Conservation (phyloP, 345 rosid species). For the Cardamine occulta region DNA sequence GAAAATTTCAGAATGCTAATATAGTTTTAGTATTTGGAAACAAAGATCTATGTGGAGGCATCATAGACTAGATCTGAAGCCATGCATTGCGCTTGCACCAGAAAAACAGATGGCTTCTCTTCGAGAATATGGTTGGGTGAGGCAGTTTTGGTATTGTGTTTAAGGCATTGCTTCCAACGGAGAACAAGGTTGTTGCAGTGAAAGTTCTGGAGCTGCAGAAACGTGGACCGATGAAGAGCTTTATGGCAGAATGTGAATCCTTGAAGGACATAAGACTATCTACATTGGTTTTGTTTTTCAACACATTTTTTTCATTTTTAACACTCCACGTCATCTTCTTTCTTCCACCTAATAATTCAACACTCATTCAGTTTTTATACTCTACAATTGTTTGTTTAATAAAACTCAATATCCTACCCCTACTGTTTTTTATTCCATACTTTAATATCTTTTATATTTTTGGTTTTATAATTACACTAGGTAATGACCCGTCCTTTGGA, state of each 20-base stretch:
- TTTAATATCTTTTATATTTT: too few relatives aligned
- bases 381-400: too few relatives aligned
- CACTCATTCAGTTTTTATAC: too few relatives aligned
- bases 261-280: constrained; percentile 16
- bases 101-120: constrained; percentile 41
- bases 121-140: constrained; percentile 36
- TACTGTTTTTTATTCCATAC: too few relatives aligned
- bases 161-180: constrained; percentile 10
- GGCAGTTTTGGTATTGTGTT: constrained; percentile 48
- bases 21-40: neutral
- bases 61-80: neutral
- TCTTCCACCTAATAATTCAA: too few relatives aligned
- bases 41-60: constrained; percentile 29
- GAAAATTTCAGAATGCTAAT: neutral
- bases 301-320: too few relatives aligned
- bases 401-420: too few relatives aligned
- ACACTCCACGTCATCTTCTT: too few relatives aligned
- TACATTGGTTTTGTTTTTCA: too few relatives aligned
- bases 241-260: constrained; percentile 50
- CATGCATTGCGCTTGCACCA: constrained; percentile 33
- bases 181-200: constrained; percentile 32
- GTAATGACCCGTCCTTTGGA: too few relatives aligned
- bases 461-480: too few relatives aligned
- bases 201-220: constrained; percentile 46
- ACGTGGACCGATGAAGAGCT: constrained; percentile 50